These are phyloP conservation scores for Corylus americana DNA, from an alignment of 306 rosid genomes.

Conservation along the genomic window DNA sequence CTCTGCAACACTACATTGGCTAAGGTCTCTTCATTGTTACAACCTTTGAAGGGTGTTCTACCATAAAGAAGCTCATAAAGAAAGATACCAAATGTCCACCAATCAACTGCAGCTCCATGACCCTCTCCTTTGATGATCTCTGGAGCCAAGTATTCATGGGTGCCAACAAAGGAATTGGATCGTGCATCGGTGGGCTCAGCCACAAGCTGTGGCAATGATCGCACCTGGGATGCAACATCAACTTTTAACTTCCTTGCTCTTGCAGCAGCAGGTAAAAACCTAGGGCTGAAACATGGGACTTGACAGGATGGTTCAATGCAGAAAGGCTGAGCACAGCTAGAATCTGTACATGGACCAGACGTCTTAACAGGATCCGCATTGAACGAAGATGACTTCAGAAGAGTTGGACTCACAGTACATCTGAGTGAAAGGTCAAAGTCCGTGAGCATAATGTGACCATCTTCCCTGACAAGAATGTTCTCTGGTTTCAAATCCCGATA, in stretches of 20 bases:
- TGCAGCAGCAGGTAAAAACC: conserved; percentile 60
- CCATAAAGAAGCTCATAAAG: conserved; percentile 84
- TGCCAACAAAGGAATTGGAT: conserved; percentile 90
- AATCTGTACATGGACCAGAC: conserved; percentile 66
- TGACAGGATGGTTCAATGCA: conserved; percentile 80
- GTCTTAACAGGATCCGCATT: conserved; percentile 54
- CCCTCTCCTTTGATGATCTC: conserved; percentile 93
- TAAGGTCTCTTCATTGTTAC: conserved; percentile 72
- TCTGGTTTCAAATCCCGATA: conserved; percentile 90
- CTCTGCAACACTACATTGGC: conserved; percentile 73
- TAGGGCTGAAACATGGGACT: conserved; percentile 84
- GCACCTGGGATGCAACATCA: conserved; percentile 51
- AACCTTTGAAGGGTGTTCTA: conserved; percentile 80
- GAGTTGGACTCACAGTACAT: conserved; percentile 76
- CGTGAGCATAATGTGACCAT: conserved; percentile 92
- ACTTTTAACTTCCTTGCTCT: conserved; percentile 63
- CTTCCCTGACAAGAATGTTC: conserved; percentile 88
- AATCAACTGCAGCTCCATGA: conserved; percentile 92
- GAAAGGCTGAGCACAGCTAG: conserved; percentile 78
- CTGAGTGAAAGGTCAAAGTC: conserved; percentile 85
- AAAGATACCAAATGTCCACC: conserved; percentile 96
- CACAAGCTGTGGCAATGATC: conserved; percentile 88
- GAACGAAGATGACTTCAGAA: conserved; percentile 51
- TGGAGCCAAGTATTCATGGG: conserved; percentile 91
- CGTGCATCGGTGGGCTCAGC: conserved; percentile 86